These are phyloP conservation scores for Coemansia sp. DNA, from an alignment of 192 early-diverging fungal genomes.

Conservation along the genomic window DNA sequence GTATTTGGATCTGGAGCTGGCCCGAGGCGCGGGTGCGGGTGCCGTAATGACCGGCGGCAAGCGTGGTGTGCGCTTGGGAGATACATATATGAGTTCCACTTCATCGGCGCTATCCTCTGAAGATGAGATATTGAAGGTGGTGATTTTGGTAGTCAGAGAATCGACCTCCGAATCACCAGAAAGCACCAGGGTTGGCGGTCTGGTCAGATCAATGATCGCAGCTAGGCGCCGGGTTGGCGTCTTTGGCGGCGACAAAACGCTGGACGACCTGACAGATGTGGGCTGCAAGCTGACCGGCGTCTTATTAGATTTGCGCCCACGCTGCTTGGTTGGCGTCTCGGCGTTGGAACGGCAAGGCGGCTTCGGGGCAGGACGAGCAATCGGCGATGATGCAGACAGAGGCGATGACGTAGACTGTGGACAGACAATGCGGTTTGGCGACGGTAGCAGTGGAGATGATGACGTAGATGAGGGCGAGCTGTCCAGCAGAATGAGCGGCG, in stretches of 20 bases:
- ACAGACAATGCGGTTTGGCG: neutral
- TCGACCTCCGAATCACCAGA: conserved; percentile 12
- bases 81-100: conserved; percentile 1
- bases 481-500: conserved; percentile 8
- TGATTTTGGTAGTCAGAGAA: conserved; percentile 8
- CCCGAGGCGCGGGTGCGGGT: neutral
- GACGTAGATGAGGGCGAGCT: conserved; percentile 23
- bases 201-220: conserved; percentile 27
- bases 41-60: neutral
- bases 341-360: neutral
- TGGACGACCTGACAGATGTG: neutral
- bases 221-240: neutral
- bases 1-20: neutral
- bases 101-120: conserved; percentile 28
- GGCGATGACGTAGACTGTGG: too few species aligned
- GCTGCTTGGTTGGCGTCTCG: conserved; percentile 24
- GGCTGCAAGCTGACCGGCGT: neutral
- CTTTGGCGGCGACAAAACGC: neutral
- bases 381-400: too few species aligned
- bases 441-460: conserved; percentile 12
- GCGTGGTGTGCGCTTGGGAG: neutral
- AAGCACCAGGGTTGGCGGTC: conserved; percentile 1
- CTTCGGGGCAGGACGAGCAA: neutral
- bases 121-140: conserved; percentile 30
- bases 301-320: neutral